A percentile compares a stretch with the other conserved stretches of the same genome.
phyloP scores from a whole-genome alignment of 78 protist genomes.

The Anaeramoeba flamelloides region DNA sequence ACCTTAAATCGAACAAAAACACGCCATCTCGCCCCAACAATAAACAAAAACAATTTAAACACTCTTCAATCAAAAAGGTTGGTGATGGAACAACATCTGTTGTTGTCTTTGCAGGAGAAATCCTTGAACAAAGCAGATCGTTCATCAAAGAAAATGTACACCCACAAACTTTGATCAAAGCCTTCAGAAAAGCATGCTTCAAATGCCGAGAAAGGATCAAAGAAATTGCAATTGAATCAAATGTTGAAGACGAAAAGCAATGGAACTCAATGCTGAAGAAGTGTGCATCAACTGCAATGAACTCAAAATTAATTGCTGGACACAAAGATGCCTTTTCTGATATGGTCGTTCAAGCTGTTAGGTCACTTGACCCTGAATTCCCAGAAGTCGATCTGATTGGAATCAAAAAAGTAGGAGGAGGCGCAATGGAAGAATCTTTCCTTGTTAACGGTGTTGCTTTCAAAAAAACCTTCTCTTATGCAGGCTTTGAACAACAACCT shows the following conservation, averaged over 20 bases:
- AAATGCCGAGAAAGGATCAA: too few relatives aligned
- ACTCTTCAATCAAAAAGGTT: conserved; percentile 20
- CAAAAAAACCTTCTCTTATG: conserved; percentile 97
- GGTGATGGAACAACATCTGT: conserved; percentile 99
- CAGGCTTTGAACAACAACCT: conserved; percentile 99
- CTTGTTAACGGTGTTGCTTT: conserved; percentile 98
- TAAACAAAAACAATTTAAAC: too few relatives aligned
- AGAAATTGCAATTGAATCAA: too few relatives aligned
- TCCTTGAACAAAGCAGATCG: conserved; percentile 78
- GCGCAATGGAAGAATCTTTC: conserved; percentile 69
- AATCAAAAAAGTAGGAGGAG: conserved; percentile 89
- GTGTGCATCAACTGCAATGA: conserved; percentile 88
- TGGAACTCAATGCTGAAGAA: conserved; percentile 63
- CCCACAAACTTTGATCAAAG: conserved; percentile 80
- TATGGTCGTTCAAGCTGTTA: conserved; percentile 82
- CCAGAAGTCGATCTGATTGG: conserved; percentile 80
- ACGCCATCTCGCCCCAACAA: too few relatives aligned
- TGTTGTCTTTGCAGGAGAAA: conserved; percentile 86
- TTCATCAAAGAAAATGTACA: conserved; percentile 92
- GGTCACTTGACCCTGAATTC: conserved; percentile 45
- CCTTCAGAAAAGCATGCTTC: conserved; percentile 57
- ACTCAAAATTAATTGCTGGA: conserved; percentile 79
- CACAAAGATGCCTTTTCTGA: conserved; percentile 68
- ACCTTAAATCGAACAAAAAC: not conserved
- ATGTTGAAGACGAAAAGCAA: too few relatives aligned